These are phyloP conservation scores for Aspergillus proliferans DNA, from an alignment of 2,329 filamentous ascomycete genomes.

Conservation along the genomic window DNA sequence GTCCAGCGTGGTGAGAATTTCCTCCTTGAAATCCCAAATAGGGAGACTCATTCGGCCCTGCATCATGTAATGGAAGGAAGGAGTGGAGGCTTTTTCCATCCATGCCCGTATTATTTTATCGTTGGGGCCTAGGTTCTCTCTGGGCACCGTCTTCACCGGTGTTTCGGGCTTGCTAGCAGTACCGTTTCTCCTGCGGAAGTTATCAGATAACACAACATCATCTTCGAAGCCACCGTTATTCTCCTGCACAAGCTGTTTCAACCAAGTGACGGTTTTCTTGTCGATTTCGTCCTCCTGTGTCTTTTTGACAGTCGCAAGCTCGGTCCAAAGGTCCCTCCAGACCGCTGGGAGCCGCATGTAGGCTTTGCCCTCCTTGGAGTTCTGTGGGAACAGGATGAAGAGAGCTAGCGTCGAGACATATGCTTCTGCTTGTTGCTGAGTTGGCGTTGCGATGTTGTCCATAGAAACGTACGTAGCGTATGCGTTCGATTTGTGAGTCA, in stretches of 20 bases:
- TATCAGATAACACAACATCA: slow-evolving; percentile 68
- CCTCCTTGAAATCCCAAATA: slow-evolving; percentile 77
- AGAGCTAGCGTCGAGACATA: slow-evolving; percentile 76
- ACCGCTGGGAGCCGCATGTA: slow-evolving; percentile 68
- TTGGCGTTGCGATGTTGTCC: slow-evolving; percentile 65
- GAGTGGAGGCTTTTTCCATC: slow-evolving; percentile 44
- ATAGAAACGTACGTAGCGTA: slow-evolving; percentile 62
- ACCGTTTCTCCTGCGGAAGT: slow-evolving; percentile 56
- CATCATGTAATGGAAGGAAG: slow-evolving; percentile 72
- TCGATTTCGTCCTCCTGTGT: slow-evolving; percentile 64
- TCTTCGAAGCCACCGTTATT: slow-evolving; percentile 51
- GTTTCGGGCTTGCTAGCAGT: slow-evolving; percentile 22
- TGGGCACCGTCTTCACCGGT: slow-evolving; percentile 15
- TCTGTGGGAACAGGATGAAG: slow-evolving; percentile 73
- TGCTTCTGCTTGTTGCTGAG: slow-evolving; percentile 74
- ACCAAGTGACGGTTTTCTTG: slow-evolving; percentile 58
- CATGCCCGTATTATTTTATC: slow-evolving; percentile 47
- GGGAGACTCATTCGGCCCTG: slow-evolving; percentile 71
- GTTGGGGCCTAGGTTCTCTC: slow-evolving; percentile 20
- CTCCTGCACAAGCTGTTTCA: slow-evolving; percentile 44
- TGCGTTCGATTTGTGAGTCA: slow-evolving; percentile 42
- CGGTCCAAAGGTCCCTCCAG: slow-evolving; percentile 82
- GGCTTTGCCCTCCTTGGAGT: slow-evolving; percentile 77
- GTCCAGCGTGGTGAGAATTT: slow-evolving; percentile 71
- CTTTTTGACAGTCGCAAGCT: slow-evolving; percentile 67